Base-by-base conservation (phyloP, 768 basidiomycete species). In the Hebeloma cylindrosporum region DNA sequence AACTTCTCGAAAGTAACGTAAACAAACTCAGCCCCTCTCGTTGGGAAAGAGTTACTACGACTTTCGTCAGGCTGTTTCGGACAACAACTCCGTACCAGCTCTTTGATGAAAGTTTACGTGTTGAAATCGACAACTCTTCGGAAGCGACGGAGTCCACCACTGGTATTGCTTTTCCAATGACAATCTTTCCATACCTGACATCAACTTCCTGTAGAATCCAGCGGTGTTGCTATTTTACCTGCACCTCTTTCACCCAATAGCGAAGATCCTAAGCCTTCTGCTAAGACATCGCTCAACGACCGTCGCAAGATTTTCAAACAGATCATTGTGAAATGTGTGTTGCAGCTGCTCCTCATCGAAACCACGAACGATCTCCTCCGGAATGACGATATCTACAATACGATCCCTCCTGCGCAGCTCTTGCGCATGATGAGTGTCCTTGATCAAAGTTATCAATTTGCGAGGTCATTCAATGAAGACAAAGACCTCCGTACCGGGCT, bases 311-410 rank as follows among this genome's bases (percentile, higher is more conserved):
- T 90, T 43, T 99, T 99, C 82, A 89, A 93, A 62, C 96, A 98
- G 64, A 98, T 99, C 67, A 98, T 99, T 50, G 93, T 97, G 53
- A 98, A 98, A 86, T 99, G 96, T 64, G 96, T 99, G 16, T 78
- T 99, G 22, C 96, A 99, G 58, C 70, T 99, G 16, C 75, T 98
- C 42, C 77, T 99, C 27, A 98, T 99, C 52, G 96, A 99, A 69
- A 98, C 91, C 5, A 95, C 94, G 2, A 93, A 93, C 59, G 96
- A 98, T 54, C 74, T 99, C 17, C 76, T 99, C 23, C 88, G 93
- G 48, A 97, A 95, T 59, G 77, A 91, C 47, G 82, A 87, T 29
- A 89, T 99, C 34, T 98, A 98, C 69, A 77, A 73, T 34, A 91
- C 87, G 3, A 98, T 98, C 56, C 96, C 96, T 27, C 91, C 96